Conservation (phyloP, 495 filamentous ascomycete genomes). For the Clavariopsis aquatica region DNA sequence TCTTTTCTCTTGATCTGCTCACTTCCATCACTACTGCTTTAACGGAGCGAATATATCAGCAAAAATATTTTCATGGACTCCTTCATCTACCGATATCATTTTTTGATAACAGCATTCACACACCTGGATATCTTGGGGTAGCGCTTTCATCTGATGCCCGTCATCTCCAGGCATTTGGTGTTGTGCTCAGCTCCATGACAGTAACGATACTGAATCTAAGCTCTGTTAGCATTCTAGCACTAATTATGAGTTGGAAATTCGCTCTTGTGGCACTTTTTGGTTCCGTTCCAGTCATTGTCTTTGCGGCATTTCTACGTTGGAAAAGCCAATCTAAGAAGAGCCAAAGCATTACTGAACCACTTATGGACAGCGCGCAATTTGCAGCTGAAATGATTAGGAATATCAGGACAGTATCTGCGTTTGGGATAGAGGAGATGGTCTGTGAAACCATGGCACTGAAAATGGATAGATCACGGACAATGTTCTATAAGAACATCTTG, state of each 20-base stretch:
- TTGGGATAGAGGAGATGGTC: constrained; percentile 7
- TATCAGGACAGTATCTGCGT: constrained; percentile 15
- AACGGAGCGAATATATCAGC: not conserved
- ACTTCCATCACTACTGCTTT: constrained; percentile 2
- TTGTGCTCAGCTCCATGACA: constrained; percentile 7
- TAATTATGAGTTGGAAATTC: constrained; percentile 9
- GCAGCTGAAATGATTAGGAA: constrained; percentile 10
- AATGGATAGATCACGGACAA: not conserved
- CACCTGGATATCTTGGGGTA: constrained; percentile 5
- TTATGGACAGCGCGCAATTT: constrained; percentile 7
- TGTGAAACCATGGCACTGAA: constrained; percentile 9
- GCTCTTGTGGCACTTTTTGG: constrained; percentile 17
- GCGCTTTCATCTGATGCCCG: constrained; percentile 6
- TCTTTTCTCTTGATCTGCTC: constrained; percentile 1
- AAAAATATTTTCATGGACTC: constrained; percentile 9
- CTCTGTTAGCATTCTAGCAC: constrained; percentile 3
- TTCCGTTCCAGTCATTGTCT: constrained; percentile 2
- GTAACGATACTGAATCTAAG: constrained; percentile 8
- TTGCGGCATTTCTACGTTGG: constrained; percentile 9
- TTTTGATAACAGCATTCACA: constrained; percentile 2
- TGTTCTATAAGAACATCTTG: constrained; percentile 5
- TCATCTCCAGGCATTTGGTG: constrained; percentile 11
- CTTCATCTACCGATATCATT: constrained; percentile 6
- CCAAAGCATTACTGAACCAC: constrained; percentile 4
- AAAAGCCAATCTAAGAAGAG: constrained; percentile 7